Conservation (phyloP, 331 rosid genomes). For the Quercus tomentella region DNA sequence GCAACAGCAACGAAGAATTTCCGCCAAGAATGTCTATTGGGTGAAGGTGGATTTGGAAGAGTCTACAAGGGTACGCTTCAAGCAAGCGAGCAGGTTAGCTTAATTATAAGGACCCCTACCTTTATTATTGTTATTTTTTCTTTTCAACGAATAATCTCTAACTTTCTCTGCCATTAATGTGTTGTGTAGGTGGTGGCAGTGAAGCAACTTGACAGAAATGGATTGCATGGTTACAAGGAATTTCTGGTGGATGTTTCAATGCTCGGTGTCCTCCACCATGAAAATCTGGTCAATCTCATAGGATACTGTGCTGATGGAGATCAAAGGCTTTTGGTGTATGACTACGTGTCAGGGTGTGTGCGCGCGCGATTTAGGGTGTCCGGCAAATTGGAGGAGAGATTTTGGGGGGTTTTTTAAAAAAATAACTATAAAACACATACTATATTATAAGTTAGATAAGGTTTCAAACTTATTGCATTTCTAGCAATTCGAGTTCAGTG, state of each 20-base stretch:
- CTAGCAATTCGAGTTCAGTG: too few relatives aligned
- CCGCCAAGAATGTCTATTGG: conserved; percentile 74
- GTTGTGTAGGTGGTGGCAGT: conserved; percentile 75
- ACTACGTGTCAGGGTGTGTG: conserved; percentile 59
- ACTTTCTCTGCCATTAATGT: not conserved
- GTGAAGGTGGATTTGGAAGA: conserved; percentile 94
- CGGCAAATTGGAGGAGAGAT: too few relatives aligned
- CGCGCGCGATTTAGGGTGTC: too few relatives aligned
- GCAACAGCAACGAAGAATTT: conserved; percentile 91
- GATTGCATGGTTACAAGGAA: conserved; percentile 67
- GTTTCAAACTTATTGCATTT: too few relatives aligned
- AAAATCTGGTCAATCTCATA: conserved; percentile 62
- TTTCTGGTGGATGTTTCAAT: conserved; percentile 64
- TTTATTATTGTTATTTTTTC: not conserved
- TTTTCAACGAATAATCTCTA: not conserved
- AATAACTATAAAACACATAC: too few relatives aligned
- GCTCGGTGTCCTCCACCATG: conserved; percentile 67
- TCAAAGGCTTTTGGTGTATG: conserved; percentile 87
- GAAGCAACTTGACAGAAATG: conserved; percentile 89
- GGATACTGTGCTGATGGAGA: conserved; percentile 98
- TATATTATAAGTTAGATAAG: too few relatives aligned
- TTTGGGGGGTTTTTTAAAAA: too few relatives aligned
- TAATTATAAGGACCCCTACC: not conserved
- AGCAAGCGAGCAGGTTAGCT: conserved; percentile 56
- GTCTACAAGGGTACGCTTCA: conserved; percentile 79